Percentiles rank a stretch among this genome's conserved stretches.
These are phyloP conservation scores for Tinospora cordifolia DNA, from an alignment of 164 flowering plant species.

Conservation along the genomic window DNA sequence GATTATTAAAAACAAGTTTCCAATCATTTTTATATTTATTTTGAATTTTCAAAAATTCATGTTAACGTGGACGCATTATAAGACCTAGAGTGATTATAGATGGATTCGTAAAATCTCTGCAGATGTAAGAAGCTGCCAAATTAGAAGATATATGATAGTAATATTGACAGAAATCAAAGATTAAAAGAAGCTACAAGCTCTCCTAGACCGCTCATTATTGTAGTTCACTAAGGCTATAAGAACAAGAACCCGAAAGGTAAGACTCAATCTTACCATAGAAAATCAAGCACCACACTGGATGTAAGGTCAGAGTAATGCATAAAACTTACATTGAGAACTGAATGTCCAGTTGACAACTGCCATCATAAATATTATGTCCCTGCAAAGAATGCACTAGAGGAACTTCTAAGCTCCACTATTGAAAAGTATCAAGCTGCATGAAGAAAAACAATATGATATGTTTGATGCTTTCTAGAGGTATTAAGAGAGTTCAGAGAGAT, in stretches of 20 bases:
- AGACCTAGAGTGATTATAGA: too few species aligned
- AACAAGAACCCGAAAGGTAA: conserved; percentile 11
- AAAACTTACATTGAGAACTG: conserved; percentile 52
- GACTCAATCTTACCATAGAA: conserved; percentile 1
- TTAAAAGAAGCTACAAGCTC: conserved; percentile 9
- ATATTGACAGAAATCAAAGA: neutral
- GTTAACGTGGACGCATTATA: too few species aligned
- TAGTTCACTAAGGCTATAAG: conserved; percentile 79
- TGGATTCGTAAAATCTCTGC: conserved; percentile 74
- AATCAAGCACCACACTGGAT: neutral
- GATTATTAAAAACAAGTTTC: too few species aligned
- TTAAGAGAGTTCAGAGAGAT: too few species aligned
- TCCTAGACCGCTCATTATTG: conserved; percentile 97
- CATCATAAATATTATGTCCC: conserved; percentile 98
- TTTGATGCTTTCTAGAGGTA: too few species aligned
- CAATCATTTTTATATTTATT: too few species aligned
- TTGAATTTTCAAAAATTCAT: too few species aligned
- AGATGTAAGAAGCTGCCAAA: conserved; percentile 2
- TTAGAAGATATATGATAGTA: conserved; percentile 1
- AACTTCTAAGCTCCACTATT: neutral
- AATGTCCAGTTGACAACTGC: conserved; percentile 96
- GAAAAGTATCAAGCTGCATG: neutral
- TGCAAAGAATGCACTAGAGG: conserved; percentile 20
- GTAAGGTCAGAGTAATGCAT: neutral
- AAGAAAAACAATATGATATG: conserved; percentile 1